Evolutionary conservation across 805 yeast species (phyloP).

Genomic region (Teunomyces panamensis): DNA sequence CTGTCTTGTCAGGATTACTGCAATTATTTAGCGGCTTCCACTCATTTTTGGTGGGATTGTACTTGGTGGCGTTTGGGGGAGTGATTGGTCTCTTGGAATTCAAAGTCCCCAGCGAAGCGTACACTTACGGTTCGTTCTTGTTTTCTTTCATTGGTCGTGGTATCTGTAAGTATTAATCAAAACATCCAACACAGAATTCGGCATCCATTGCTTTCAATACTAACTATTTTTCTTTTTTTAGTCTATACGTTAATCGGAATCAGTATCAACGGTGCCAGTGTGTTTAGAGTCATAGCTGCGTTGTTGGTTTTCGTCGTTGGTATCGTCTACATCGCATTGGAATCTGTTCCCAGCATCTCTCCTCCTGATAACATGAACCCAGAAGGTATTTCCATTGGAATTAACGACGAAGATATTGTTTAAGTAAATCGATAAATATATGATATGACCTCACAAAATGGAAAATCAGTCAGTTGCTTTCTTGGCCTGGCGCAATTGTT

Average conservation of each 20-base stretch:
- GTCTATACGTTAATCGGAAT: constrained; percentile 39
- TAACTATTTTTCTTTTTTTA: constrained; percentile 15
- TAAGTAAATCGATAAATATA: constrained; percentile 7
- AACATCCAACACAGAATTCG: not conserved
- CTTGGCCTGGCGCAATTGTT: not conserved
- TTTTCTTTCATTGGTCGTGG: constrained; percentile 78
- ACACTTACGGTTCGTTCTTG: constrained; percentile 63
- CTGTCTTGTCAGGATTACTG: constrained; percentile 50
- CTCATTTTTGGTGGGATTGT: constrained; percentile 58
- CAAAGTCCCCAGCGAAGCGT: constrained; percentile 56
- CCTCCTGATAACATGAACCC: constrained; percentile 79
- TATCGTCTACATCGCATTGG: constrained; percentile 55
- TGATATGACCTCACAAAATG: not conserved
- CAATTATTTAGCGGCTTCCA: constrained; percentile 50
- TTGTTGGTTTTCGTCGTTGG: constrained; percentile 61
- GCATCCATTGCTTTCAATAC: constrained; percentile 7
- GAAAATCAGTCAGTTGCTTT: not conserved
- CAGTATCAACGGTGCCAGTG: constrained; percentile 46
- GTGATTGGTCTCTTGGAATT: constrained; percentile 54
- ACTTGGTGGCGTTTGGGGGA: constrained; percentile 52
- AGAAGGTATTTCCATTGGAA: constrained; percentile 38
- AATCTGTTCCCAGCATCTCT: constrained; percentile 69
- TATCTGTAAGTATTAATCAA: constrained; percentile 42
- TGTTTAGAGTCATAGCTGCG: constrained; percentile 57
- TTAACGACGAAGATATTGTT: constrained; percentile 39